Base-by-base conservation (phyloP, 2,329 filamentous ascomycete genomes). In the Arthrobotrys musiformis region DNA sequence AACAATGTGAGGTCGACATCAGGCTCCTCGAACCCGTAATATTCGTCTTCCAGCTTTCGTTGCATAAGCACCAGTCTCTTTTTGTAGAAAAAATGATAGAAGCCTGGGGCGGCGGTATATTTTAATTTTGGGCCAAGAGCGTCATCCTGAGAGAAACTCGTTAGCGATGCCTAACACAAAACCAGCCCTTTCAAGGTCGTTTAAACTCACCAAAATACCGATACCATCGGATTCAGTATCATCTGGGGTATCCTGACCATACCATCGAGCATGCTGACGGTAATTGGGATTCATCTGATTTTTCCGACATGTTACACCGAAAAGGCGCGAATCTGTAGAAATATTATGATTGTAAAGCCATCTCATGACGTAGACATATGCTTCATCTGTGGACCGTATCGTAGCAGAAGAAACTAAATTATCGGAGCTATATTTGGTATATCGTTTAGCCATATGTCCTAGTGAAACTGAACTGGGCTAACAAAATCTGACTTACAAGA, bases 341-440 rank as follows among this genome's bases (percentile, higher is more conserved):
- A 81, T 67, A 33, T 74, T 78, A 61, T 81, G 79, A 62, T 60
- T 73, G 17, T 79, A 80, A 8, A 81, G 62, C 80, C 79, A 81
- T 40, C 74, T 75, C 80, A 81, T 81, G 2, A 81, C 67, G 69
- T 81, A 81, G 5, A 81, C 76, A 54, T 80, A 81, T 50, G 80
- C 79, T 72, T 81, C 79, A 72, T 81, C 80, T 13, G 80, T 80
- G 3, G 80, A 81, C 33, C 81, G 80, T 35, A 81, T 79, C 9
- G 79, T 80, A 44, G 80, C 80, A 35, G 80, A 81, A 22, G 80
- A 81, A 33, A 81, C 79, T 46, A 81, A 48, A 61, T 81, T 81
- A 48, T 79, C 79, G n/a, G 80, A 81, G 40, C 80, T 78, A 46
- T 15, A 30, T 5, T 11, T 24, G 19, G 22, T 15, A 22, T 26